Percentiles rank a stretch among this genome's conserved stretches.
phyloP scores from a whole-genome alignment of 441 rosid genomes.

The Hura crepitans region DNA sequence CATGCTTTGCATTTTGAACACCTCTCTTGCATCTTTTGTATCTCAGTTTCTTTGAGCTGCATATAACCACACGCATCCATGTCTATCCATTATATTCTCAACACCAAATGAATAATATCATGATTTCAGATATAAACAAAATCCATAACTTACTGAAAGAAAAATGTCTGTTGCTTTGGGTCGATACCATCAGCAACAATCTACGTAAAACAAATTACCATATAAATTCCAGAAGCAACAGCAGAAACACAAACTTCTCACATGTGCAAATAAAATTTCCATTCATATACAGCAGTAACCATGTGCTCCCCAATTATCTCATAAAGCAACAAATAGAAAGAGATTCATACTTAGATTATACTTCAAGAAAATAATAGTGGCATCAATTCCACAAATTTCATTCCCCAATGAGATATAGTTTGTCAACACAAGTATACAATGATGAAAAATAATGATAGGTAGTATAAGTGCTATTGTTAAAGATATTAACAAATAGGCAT shows the following conservation, averaged over 20 bases:
- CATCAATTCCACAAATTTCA: neutral
- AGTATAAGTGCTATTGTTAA: conserved; percentile 1
- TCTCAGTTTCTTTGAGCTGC: conserved; percentile 70
- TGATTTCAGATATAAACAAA: conserved; percentile 18
- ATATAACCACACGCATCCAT: conserved; percentile 18
- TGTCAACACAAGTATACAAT: neutral
- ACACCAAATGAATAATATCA: conserved; percentile 11
- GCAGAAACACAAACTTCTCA: conserved; percentile 1
- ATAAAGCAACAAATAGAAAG: neutral
- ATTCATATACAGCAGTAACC: neutral
- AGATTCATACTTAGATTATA: too few species aligned
- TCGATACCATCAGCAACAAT: conserved; percentile 69
- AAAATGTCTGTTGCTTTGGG: conserved; percentile 91
- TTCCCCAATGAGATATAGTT: neutral
- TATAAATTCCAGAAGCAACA: conserved; percentile 19
- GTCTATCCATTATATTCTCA: conserved; percentile 15
- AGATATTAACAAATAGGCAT: neutral
- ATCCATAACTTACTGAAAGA: conserved; percentile 53
- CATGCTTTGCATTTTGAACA: conserved; percentile 57
- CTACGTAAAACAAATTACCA: conserved; percentile 40
- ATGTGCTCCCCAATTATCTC: neutral
- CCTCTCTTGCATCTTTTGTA: conserved; percentile 52
- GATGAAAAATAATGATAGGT: neutral
- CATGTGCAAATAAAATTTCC: conserved; percentile 4
- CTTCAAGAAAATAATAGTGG: too few species aligned